A percentile compares a stretch with the other conserved stretches of the same genome.
phyloP scores from a whole-genome alignment of 768 basidiomycete species.

The Phanerochaete sordida region DNA sequence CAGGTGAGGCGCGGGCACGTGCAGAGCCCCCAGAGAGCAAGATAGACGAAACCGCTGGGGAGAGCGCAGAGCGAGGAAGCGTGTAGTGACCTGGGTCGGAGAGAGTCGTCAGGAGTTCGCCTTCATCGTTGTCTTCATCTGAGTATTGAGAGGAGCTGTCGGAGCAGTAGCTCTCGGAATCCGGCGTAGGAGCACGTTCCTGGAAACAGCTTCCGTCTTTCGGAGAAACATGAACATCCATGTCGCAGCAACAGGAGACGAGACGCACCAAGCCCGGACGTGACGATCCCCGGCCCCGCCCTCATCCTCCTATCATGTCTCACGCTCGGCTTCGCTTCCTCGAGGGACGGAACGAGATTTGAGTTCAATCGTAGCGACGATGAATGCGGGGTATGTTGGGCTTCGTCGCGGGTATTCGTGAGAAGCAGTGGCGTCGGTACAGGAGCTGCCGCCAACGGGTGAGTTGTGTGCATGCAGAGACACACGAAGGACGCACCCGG shows the following conservation, averaged over 20 bases:
- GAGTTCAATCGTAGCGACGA: background rate
- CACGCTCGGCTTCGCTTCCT: background rate
- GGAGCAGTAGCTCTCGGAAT: background rate
- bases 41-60: background rate
- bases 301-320: background rate
- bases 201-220: background rate
- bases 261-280: background rate
- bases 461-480: background rate
- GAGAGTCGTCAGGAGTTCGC: background rate
- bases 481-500: background rate
- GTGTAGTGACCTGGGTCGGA: slow-evolving; percentile 5
- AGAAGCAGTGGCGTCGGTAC: background rate
- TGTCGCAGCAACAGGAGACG: background rate
- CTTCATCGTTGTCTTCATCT: background rate
- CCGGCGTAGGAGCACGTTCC: background rate
- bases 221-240: background rate
- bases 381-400: background rate
- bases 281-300: background rate
- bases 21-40: background rate
- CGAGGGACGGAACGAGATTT: background rate
- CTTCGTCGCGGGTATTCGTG: background rate
- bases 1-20: background rate
- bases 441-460: background rate
- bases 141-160: background rate
- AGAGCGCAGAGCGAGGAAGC: background rate